Evolutionary conservation across 108 stramenopile species (phyloP), one percentile per base, ranked within the genome.

Genomic region (Epithemia pelagica): DNA sequence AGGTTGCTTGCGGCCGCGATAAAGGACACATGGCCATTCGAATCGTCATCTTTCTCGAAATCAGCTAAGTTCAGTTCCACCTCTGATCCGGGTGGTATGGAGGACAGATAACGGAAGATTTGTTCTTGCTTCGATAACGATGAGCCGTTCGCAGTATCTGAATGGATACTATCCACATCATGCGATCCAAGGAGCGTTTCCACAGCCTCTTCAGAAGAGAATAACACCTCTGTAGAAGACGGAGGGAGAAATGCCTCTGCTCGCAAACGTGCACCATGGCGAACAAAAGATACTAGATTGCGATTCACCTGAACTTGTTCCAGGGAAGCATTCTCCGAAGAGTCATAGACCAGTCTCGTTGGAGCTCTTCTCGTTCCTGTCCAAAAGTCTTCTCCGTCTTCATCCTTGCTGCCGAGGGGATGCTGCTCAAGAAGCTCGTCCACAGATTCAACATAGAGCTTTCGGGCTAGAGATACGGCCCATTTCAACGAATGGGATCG

Each of bases 1-100:
- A 98, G 70, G 75, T 98, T 99, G 66, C 90, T 90, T 7, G 95
- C 88, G 0, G 96, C 96, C 20, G 94, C 86, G 20, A 99, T 82
- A 62, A 99, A 95, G 1, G 78, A 82, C 61, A 97, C 92, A 77
- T 99, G 98, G 8, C 85, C 91, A 65, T 98, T 97, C 22, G 91
- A 54, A 59, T 98, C 96, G 65, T 98, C 95, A 75, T 99, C 98
- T 74, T 98, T 98, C 56, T 99, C 98, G 64, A 98, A 96, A 32
- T 88, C 87, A 1, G 72, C 74, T 24, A 77, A 30, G 32, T 72
- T 73, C 32, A 94, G 65, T 20, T 28, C n/a, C 2, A 30, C 32
- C 15, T 54, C 25, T 0, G 32, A 46, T 7, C 18, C 53, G 7
- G 58, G 53, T 18, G 37, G 22, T 29, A 32, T 30, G 15, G 30